A percentile compares a stretch with the other conserved stretches of the same genome.
Conservation (phyloP, 805 yeast species). For the Candida nemodendra region DNA sequence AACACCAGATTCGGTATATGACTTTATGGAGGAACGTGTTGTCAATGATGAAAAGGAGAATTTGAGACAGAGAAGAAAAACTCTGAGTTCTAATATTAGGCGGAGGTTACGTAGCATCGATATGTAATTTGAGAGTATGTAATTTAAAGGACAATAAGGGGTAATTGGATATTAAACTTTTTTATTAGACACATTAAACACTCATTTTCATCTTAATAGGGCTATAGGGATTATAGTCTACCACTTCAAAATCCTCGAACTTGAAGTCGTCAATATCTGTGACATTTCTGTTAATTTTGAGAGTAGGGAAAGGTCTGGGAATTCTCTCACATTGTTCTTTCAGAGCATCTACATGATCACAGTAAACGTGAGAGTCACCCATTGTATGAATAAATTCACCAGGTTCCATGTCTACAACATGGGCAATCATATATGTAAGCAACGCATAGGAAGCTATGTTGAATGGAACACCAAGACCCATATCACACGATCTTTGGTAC, state of each 20-base stretch:
- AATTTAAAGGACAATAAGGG: slow-evolving; percentile 1
- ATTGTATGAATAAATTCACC: slow-evolving; percentile 93
- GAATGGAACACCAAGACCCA: slow-evolving; percentile 99
- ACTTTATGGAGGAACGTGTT: slow-evolving; percentile 12
- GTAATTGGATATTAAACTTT: slow-evolving; percentile 2
- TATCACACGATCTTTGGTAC: slow-evolving; percentile 97
- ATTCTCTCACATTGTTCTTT: slow-evolving; percentile 71
- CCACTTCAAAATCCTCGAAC: slow-evolving; percentile 83
- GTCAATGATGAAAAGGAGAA: slow-evolving; percentile 17
- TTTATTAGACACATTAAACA: slow-evolving; percentile 50
- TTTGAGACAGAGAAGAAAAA: slow-evolving; percentile 12
- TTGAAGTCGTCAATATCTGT: slow-evolving; percentile 80
- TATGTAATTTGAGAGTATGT: slow-evolving; percentile 4
- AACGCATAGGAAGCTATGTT: slow-evolving; percentile 96
- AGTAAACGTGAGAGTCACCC: slow-evolving; percentile 96
- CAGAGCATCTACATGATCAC: slow-evolving; percentile 90
- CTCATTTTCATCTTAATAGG: slow-evolving; percentile 97
- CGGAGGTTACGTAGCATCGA: slow-evolving; percentile 16
- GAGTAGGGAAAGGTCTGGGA: slow-evolving; percentile 80
- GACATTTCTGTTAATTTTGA: slow-evolving; percentile 67
- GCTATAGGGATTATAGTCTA: slow-evolving; percentile 75
- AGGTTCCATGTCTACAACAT: slow-evolving; percentile 90
- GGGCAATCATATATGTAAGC: slow-evolving; percentile 91
- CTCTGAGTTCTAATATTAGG: slow-evolving; percentile 8
- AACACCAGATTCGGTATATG: slow-evolving; percentile 16